These are phyloP conservation scores for Cryptococcus sp. DNA, from an alignment of 1,284 basidiomycete genomes.

Conservation along the genomic window DNA sequence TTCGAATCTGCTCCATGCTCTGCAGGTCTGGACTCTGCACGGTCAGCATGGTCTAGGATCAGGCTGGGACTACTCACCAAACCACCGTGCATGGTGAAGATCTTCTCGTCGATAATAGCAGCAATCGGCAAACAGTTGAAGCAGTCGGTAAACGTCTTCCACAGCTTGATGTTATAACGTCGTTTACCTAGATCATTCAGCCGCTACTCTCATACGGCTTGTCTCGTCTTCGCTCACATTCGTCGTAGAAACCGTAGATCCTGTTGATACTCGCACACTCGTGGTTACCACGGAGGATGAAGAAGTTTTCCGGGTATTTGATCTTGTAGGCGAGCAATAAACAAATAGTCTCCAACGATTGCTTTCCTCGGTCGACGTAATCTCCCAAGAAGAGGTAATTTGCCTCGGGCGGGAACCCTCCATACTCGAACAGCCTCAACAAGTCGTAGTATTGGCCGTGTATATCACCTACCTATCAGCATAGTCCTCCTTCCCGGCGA, in stretches of 20 bases:
- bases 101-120: constrained; percentile 60
- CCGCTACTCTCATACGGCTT: background rate
- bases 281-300: constrained; percentile 94
- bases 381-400: constrained; percentile 99
- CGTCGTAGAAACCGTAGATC: constrained; percentile 2
- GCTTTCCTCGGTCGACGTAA: constrained; percentile 98
- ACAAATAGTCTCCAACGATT: constrained; percentile 95
- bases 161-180: constrained; percentile 60
- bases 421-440: constrained; percentile 98
- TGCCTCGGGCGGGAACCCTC: constrained; percentile 92
- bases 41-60: constrained; percentile 56
- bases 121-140: constrained; percentile 62
- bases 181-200: constrained; percentile 50
- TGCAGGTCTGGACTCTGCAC: constrained; percentile 90
- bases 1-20: constrained; percentile 99
- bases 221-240: background rate
- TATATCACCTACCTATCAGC: background rate
- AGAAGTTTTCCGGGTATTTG: constrained; percentile 99
- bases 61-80: constrained; percentile 24
- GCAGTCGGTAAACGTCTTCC: constrained; percentile 62
- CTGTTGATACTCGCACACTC: constrained; percentile 92
- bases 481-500: background rate
- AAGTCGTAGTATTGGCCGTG: constrained; percentile 77
- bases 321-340: constrained; percentile 98
- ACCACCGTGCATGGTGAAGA: constrained; percentile 53